Base-by-base conservation (phyloP, 1,139 yeast species). In the Hansenula anomala region DNA sequence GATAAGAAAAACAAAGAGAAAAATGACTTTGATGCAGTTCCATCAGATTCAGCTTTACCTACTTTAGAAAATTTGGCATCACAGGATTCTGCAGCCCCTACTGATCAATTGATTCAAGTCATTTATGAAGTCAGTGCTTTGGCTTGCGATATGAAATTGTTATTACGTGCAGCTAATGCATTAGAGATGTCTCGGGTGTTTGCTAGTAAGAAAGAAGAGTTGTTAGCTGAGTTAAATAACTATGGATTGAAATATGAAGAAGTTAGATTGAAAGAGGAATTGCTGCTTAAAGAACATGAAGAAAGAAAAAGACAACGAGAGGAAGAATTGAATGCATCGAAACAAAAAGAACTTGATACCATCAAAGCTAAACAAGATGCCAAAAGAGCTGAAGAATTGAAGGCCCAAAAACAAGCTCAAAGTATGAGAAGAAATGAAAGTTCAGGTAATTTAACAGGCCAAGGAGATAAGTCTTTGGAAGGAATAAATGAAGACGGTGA, bases 121-220 rank as follows among this genome's bases (percentile, higher is more conserved):
- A 72, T 82, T 30, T 75, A 74, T 49, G 86, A 82, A 48, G 64
- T 74, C 2, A 78, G 81, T 1, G 74, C 79, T 0, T 58, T 80
- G 35, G 76, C 75, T 0, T 74, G 78, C 43, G 90, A 83, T 52
- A 66, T 80, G 62, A 78, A 81, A 48, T 58, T 83, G 43, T 69
- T 82, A 71, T 58, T 81, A 34, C 66, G 89, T 42, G 74, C 84
- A 2, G 63, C 73, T 43, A 80, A 80, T 52, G 80, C 75, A n/a
- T 60, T 77, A 36, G 78, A 75, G 40, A 71, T 80, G 73, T 68
- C 78, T 7, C 62, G 63, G 31, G 61, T 67, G 11, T 61, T 78
- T 39, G 59, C 56, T 12, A 54, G 59, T 28, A 67, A 71, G 34
- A 66, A 62, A 40, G 48, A 46, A 8, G 70, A 66, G 4, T 18